phyloP scores from a whole-genome alignment of 2,329 filamentous ascomycete genomes.

The Chaetomiaceae sp. region DNA sequence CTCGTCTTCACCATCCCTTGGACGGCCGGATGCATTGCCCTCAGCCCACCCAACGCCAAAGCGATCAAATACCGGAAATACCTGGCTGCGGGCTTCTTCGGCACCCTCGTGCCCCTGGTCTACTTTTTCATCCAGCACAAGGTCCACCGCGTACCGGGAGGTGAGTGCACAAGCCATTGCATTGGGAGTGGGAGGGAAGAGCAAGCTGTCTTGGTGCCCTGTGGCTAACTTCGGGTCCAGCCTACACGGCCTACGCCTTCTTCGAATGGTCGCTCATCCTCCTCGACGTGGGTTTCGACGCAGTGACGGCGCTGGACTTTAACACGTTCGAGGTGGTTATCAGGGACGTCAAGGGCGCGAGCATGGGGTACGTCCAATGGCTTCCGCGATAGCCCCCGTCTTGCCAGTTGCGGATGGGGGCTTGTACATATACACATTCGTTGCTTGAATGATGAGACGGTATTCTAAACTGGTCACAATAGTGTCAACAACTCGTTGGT shows the following conservation, averaged over 20 bases:
- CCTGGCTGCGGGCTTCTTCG: conserved; percentile 79
- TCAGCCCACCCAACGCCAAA: conserved; percentile 78
- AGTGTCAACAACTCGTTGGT: conserved; percentile 46
- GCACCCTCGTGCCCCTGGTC: conserved; percentile 79
- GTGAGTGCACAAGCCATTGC: conserved; percentile 47
- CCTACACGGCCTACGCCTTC: conserved; percentile 95
- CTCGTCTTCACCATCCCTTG: conserved; percentile 90
- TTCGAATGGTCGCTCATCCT: conserved; percentile 96
- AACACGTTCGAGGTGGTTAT: conserved; percentile 80
- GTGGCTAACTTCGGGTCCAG: conserved; percentile 41
- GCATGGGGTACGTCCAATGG: conserved; percentile 97
- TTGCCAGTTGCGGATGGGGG: conserved; percentile 10
- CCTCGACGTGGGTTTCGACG: conserved; percentile 94
- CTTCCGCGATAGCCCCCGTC: conserved; percentile 70
- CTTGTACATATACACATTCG: conserved; percentile 31
- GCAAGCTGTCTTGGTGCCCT: too few species aligned
- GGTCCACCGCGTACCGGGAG: conserved; percentile 87
- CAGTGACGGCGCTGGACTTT: conserved; percentile 90
- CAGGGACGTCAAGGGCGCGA: conserved; percentile 81
- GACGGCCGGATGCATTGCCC: conserved; percentile 83
- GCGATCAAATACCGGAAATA: conserved; percentile 88
- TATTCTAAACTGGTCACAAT: conserved; percentile 39
- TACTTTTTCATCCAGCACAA: conserved; percentile 99
- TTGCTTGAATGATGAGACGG: conserved; percentile 25
- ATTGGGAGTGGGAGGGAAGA: too few species aligned